Percentiles rank a stretch among this genome's conserved stretches.
Conservation (phyloP, 1,139 yeast species). For the Spencermartinsiella ligniputridi region DNA sequence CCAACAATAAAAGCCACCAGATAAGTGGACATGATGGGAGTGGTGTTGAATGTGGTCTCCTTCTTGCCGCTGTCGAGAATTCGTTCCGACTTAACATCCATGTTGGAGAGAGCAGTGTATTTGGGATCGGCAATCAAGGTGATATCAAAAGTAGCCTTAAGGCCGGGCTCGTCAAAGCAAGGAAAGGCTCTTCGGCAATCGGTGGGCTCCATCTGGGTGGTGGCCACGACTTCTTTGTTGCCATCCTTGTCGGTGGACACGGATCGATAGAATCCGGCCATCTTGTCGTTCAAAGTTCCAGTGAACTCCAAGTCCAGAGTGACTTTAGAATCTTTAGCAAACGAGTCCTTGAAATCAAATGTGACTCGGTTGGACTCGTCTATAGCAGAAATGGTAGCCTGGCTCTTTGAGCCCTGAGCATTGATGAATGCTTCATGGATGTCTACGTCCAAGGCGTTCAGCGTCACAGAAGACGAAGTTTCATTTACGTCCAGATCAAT, state of each 20-base stretch:
- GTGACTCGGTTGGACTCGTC: constrained; percentile 57
- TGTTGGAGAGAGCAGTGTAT: constrained; percentile 69
- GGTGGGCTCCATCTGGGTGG: constrained; percentile 84
- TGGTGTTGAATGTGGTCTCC: constrained; percentile 51
- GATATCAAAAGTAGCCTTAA: constrained; percentile 68
- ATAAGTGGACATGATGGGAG: constrained; percentile 80
- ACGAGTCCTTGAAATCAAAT: constrained; percentile 50
- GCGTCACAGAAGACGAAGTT: constrained; percentile 45
- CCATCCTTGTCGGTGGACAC: constrained; percentile 61
- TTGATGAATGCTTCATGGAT: constrained; percentile 48
- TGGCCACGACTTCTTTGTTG: constrained; percentile 58
- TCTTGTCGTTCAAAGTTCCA: constrained; percentile 68
- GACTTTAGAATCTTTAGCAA: constrained; percentile 38
- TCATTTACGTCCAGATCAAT: constrained; percentile 64
- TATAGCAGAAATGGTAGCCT: constrained; percentile 36
- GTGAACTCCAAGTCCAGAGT: constrained; percentile 54
- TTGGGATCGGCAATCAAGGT: constrained; percentile 51
- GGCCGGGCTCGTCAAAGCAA: constrained; percentile 73
- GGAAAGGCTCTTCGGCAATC: constrained; percentile 86
- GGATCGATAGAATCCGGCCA: constrained; percentile 82
- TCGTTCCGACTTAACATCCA: constrained; percentile 51
- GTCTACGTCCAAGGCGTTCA: constrained; percentile 64
- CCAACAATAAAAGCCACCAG: constrained; percentile 80
- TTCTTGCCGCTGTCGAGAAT: constrained; percentile 46
- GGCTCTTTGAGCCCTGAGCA: neutral